Evolutionary conservation across 345 rosid species (phyloP), one percentile per base, ranked within the genome.

Genomic region (Durio zibethinus): DNA sequence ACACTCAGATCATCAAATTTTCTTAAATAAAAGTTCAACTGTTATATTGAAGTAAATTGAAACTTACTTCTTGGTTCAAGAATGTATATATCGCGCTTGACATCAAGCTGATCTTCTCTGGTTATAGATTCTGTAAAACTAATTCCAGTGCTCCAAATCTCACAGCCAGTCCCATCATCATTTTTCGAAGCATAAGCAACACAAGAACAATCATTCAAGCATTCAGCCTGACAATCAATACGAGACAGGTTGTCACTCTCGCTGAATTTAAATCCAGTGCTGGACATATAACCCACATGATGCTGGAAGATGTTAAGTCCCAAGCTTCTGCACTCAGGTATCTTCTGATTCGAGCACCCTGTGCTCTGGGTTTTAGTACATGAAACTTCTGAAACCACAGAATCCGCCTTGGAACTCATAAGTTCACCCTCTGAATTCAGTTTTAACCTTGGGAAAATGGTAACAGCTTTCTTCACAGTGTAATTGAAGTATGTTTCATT

Each of bases 151-250:
- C 78, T 42, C 90, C 88, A 87, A 54, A 82, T 79, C 43, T 85
- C 82, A 35, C 90, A 87, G 14, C 81, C 85, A 5, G 83, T 87
- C 45, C 43, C 79, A 72, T 81, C 75, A 21, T 9, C 35, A 72
- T 83, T 21, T 36, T 76, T 77, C 5, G 87, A 76, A 81, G 88
- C 82, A 81, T 82, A 84, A 2, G 90, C 90, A 50, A 73, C 59
- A 74, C 90, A 87, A 53, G 82, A 73, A 76, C 85, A 84, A 69
- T 79, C 73, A 31, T 50, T 76, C 18, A 81, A 47, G 80, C 90
- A 87, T 38, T 31, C 40, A 40, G 10, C 67, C 25, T 12, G 27
- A 54, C 88, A 85, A 50, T 83, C 85, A 60, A 21, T 12, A 27
- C 65, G 66, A 5, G 79, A 74, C 4, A 83, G 29, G 7, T 76